Evolutionary conservation across 148 eudicot species (phyloP), one percentile per base, ranked within the genome.

Genomic region (Nyssa sinensis): DNA sequence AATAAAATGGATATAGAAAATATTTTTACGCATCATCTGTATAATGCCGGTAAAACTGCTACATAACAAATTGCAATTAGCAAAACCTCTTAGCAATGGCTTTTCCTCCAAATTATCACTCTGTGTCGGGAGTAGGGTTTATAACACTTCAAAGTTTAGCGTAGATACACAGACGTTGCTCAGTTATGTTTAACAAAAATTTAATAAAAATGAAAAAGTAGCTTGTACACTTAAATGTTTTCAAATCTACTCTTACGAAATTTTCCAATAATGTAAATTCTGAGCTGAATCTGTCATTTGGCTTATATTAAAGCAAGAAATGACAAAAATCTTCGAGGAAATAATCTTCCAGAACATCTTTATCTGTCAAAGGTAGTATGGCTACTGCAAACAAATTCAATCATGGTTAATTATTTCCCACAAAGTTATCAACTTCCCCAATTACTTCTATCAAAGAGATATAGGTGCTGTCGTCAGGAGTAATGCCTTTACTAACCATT

Each of bases 401-500:
- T 72, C 57, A 72, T 7, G 66, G 31, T 19, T 7, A 17, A 72
- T 47, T 64, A 28, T 33, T 76, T 66, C 67, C 80, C 64, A 75
- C 67, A 66, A 66, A 51, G 23, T 73, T 77, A 62, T 82, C 84
- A 28, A 25, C 75, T 32, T 81, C 74, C 27, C 80, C 85, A 10
- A 90, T 81, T 62, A 84, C 92, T 67, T 92, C 88, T 69, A 92
- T 85, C 71, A 92, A 70, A 66, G 88, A 75, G 55, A 81, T 60
- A 67, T 88, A 88, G 16, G 89, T 90, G 68, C 74, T 84, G 69
- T 92, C 94, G 81, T 88, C 82, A 34, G 94, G 97, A 32, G 73
- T 68, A 63, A 89, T 88, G 78, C 97, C 91, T 76, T 82, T 80
- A 66, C 79, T 77, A 59, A 87, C 84, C 91, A 90, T 88, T 80